Evolutionary conservation across 208 protist genomes (phyloP).

Genomic region (Acanthamoeba castellanii): DNA sequence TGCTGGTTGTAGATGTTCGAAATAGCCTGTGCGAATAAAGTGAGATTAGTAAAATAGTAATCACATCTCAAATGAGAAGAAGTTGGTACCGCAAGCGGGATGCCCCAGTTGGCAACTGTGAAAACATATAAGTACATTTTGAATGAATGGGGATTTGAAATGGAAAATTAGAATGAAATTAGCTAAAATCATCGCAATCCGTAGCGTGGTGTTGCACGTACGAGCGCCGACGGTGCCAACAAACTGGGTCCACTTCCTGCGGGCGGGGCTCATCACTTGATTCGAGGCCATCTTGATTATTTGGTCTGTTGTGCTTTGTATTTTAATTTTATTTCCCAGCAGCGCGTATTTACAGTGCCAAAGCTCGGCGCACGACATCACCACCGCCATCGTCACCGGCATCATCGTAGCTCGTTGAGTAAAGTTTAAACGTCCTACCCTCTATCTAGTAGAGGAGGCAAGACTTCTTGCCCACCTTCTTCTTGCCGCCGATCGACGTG

Average conservation of each 20-base stretch:
- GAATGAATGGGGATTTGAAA: background rate
- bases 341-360: background rate
- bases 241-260: conserved; percentile 35
- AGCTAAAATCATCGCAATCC: background rate
- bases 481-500: background rate
- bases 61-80: too few species aligned
- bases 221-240: conserved; percentile 26
- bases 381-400: too few species aligned
- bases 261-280: background rate
- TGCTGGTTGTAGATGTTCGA: conserved; percentile 73
- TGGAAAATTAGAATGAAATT: background rate
- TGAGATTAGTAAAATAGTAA: background rate
- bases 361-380: too few species aligned
- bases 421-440: too few species aligned
- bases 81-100: conserved; percentile 54
- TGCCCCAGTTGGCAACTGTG: conserved; percentile 77
- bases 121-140: too few species aligned
- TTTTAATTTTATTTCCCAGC: background rate
- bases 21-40: conserved; percentile 67
- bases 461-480: background rate
- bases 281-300: background rate
- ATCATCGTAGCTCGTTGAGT: too few species aligned
- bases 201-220: background rate
- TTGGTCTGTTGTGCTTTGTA: background rate
- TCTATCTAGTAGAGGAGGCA: background rate